Percentiles rank a stretch among this genome's conserved stretches.
Evolutionary conservation across 495 filamentous ascomycete species (phyloP).

Genomic region (Geoglossum glabrum): DNA sequence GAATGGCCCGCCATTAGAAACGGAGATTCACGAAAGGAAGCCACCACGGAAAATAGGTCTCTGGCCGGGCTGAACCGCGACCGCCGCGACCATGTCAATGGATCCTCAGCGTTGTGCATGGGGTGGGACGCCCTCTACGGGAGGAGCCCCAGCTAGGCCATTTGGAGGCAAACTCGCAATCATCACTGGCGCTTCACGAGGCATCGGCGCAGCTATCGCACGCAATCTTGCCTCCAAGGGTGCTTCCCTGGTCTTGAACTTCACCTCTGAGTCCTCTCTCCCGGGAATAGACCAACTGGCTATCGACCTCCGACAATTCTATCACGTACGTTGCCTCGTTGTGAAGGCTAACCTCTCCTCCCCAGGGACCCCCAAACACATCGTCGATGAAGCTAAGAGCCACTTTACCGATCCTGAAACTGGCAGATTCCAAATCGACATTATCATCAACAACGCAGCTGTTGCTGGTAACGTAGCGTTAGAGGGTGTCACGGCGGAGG

Average conservation of each 20-base stretch:
- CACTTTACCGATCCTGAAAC: constrained; percentile 29
- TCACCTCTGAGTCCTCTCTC: constrained; percentile 39
- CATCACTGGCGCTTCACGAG: constrained; percentile 53
- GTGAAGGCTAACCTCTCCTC: constrained; percentile 39
- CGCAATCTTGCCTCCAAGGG: constrained; percentile 45
- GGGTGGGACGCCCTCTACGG: neutral
- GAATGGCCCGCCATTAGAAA: too few relatives aligned
- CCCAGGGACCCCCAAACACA: constrained; percentile 21
- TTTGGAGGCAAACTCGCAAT: constrained; percentile 54
- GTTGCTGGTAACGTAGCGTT: constrained; percentile 39
- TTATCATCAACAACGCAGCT: constrained; percentile 79
- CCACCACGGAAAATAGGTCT: too few relatives aligned
- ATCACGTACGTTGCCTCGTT: constrained; percentile 16
- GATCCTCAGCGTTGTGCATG: neutral
- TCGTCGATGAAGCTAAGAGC: constrained; percentile 26
- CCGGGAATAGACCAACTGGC: constrained; percentile 17
- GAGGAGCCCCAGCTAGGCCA: constrained; percentile 7
- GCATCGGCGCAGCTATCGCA: constrained; percentile 8
- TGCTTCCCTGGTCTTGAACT: constrained; percentile 46
- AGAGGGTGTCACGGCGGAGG: constrained; percentile 31
- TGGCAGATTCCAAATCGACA: constrained; percentile 51
- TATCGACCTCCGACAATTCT: neutral
- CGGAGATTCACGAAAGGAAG: too few relatives aligned
- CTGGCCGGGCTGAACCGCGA: too few relatives aligned
- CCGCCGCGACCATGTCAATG: neutral